Percentiles rank a stretch among this genome's conserved stretches.
Conservation (phyloP, 305 asterid species). For the Lippia alba region DNA sequence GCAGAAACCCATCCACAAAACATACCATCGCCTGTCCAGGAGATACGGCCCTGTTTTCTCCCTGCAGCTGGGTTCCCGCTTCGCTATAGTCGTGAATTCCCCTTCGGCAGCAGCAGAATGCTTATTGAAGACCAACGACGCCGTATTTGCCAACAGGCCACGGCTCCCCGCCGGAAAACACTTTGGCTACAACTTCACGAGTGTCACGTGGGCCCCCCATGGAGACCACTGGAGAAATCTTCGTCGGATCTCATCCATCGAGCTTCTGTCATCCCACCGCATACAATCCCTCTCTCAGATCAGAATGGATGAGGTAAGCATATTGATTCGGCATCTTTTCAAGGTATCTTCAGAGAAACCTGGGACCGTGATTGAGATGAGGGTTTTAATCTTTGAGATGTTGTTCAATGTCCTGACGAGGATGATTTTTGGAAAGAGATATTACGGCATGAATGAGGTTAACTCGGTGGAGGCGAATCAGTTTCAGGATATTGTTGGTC, state of each 20-base stretch:
- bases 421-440: slow-evolving; percentile 27
- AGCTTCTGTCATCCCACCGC: slow-evolving; percentile 29
- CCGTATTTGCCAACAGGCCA: slow-evolving; percentile 22
- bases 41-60: slow-evolving; percentile 14
- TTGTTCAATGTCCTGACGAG: slow-evolving; percentile 23
- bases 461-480: slow-evolving; percentile 17
- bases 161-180: slow-evolving; percentile 11
- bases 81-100: not conserved
- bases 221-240: slow-evolving; percentile 28
- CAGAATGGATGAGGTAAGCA: slow-evolving; percentile 8
- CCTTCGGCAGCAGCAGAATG: slow-evolving; percentile 23
- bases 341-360: not conserved
- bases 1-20: slow-evolving; percentile 8
- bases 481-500: slow-evolving; percentile 5
- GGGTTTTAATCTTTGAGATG: slow-evolving; percentile 12
- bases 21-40: not conserved
- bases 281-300: slow-evolving; percentile 21
- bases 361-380: slow-evolving; percentile 2
- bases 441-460: slow-evolving; percentile 14
- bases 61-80: slow-evolving; percentile 9
- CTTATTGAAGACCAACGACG: slow-evolving; percentile 17
- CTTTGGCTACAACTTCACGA: slow-evolving; percentile 23
- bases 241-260: slow-evolving; percentile 8
- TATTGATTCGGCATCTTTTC: not conserved
- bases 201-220: slow-evolving; percentile 16